These are phyloP conservation scores for Trichoderma sp. DNA, from an alignment of 2,329 filamentous ascomycete species.

Conservation along the genomic window DNA sequence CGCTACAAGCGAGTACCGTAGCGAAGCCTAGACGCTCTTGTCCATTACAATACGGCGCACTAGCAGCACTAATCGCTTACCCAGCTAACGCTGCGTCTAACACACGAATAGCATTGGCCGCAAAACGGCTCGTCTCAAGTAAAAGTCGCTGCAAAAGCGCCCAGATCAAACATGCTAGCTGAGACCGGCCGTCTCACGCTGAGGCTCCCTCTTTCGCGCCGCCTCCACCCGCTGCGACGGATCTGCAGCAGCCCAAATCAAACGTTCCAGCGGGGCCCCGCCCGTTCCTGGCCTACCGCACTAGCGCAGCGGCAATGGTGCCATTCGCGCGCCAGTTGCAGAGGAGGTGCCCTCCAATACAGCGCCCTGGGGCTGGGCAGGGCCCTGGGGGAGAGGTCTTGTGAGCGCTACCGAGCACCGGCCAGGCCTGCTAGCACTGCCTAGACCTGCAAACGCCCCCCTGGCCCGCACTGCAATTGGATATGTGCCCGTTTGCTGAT, in stretches of 20 bases:
- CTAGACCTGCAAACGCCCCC: background rate
- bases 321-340: background rate
- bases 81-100: background rate
- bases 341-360: background rate
- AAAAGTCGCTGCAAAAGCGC: background rate
- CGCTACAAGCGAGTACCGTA: background rate
- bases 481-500: background rate
- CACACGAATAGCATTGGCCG: no score
- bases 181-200: background rate
- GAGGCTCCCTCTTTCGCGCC: background rate
- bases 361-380: no score
- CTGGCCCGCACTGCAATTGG: conserved; percentile 14
- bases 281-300: conserved; percentile 24
- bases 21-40: background rate
- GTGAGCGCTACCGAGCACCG: background rate
- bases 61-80: background rate
- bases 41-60: background rate
- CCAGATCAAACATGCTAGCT: background rate
- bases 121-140: background rate
- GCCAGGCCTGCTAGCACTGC: background rate
- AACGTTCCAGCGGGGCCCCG: conserved; percentile 22
- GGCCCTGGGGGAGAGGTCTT: background rate
- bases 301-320: conserved; percentile 23
- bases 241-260: conserved; percentile 10
- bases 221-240: background rate